Base-by-base conservation (phyloP, 306 rosid genomes). In the Lotus japonicus region DNA sequence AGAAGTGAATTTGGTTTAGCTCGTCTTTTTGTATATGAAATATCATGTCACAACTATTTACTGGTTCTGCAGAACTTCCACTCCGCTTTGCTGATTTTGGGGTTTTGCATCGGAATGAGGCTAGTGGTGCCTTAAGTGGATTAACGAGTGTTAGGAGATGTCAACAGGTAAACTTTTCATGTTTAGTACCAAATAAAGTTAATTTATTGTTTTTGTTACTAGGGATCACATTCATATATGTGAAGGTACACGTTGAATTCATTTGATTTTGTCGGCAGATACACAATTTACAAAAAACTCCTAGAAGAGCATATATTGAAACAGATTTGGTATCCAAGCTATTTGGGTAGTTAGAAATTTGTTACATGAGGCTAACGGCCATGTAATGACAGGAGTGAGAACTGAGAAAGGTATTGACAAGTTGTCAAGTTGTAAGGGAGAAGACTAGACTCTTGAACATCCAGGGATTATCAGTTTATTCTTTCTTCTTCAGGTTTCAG, bases 121-220 rank as follows among this genome's bases (percentile, higher is more conserved):
- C 98, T 52, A 94, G 98, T 79, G 98, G 98, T 60, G 97, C 98
- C 28, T 80, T 94, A 56, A 90, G 96, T 84, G 98, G 98, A 72
- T 79, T 94, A 66, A 94, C 98, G 41, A 97, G 98, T 31, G 96
- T 94, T 42, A 73, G 97, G 79, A 90, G 97, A 79, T 94, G 90
- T 86, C 97, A 90, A 80, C 98, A 94, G 98, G 98, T 94, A 76
- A 70, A 45, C 11, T 46, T 62, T 55, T n/a, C n/a, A n/a, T 33
- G 6, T 21, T 39, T 57, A 10, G 35, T 70, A 38, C 41, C 64
- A 72, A 18, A 51, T 39, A 71, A 64, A 17, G 18, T 39, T 21
- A 42, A 4, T 12, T 69, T 61, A 5, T 13, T 49, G 18, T 36
- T 59, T 66, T 46, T 14, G 26, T 21, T 63, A 43, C 6, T 11